Percentiles rank a stretch among this genome's conserved stretches.
Conservation (phyloP, 169 alveolate genomes). For the Eimeria falciformis region DNA sequence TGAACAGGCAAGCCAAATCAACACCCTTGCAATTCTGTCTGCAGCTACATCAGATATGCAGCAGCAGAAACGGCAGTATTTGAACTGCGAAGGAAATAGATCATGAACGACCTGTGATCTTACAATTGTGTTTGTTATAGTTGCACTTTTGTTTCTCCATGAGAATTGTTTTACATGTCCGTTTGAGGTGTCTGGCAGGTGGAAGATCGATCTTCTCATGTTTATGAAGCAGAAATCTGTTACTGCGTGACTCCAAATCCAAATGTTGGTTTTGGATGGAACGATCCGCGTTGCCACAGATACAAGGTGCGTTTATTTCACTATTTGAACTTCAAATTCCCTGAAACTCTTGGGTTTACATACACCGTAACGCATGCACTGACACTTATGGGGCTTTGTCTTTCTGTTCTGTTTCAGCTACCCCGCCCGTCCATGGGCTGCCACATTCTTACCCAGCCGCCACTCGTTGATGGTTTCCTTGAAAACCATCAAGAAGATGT, state of each 20-base stretch:
- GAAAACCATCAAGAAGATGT: background rate
- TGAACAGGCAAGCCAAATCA: slow-evolving; percentile 65
- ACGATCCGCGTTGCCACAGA: slow-evolving; percentile 80
- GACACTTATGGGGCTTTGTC: background rate
- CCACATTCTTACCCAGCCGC: slow-evolving; percentile 22
- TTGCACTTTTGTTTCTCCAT: no score
- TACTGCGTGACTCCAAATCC: slow-evolving; percentile 83
- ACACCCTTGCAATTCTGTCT: no score
- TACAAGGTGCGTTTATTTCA: slow-evolving; percentile 29
- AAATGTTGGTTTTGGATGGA: slow-evolving; percentile 82
- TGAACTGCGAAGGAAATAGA: no score
- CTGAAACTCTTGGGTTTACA: no score
- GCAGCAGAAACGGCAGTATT: no score
- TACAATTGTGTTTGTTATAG: background rate
- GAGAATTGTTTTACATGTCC: background rate
- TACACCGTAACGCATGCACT: background rate
- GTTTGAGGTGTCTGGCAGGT: background rate
- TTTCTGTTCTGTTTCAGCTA: background rate
- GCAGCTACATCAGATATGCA: no score
- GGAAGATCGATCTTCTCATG: slow-evolving; percentile 80
- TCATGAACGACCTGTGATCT: no score
- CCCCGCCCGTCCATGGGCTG: slow-evolving; percentile 37
- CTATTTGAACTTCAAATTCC: background rate
- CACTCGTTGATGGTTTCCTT: background rate
- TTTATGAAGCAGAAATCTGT: slow-evolving; percentile 82